A percentile compares a stretch with the other conserved stretches of the same genome.
phyloP scores from a whole-genome alignment of 176 grass and related monocot genomes.

The Aegilops sharonensis region DNA sequence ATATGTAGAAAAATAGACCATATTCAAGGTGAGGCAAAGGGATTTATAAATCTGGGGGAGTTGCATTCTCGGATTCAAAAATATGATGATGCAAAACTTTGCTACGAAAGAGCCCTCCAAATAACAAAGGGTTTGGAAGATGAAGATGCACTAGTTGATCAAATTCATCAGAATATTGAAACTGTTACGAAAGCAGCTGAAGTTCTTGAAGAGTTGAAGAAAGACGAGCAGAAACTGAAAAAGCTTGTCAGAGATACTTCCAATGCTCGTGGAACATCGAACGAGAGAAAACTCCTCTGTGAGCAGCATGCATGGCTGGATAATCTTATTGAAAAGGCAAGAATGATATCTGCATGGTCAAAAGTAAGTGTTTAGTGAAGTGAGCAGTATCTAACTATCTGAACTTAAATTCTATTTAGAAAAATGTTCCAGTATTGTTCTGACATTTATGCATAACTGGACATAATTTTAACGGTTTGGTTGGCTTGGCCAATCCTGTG shows the following conservation, averaged over 20 bases:
- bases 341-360: constrained; percentile 67
- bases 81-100: constrained; percentile 65
- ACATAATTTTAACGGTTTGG: neutral
- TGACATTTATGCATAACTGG: constrained; percentile 10
- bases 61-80: constrained; percentile 55
- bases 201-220: constrained; percentile 64
- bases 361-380: constrained; percentile 80
- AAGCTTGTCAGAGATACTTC: constrained; percentile 65
- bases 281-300: constrained; percentile 81
- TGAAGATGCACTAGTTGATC: constrained; percentile 63
- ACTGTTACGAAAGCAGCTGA: constrained; percentile 63
- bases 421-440: neutral
- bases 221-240: constrained; percentile 78
- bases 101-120: constrained; percentile 64
- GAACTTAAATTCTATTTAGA: neutral
- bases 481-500: neutral
- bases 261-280: constrained; percentile 56
- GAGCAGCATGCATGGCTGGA: constrained; percentile 64
- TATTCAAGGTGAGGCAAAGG: constrained; percentile 89
- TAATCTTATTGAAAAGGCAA: constrained; percentile 67
- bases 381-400: neutral
- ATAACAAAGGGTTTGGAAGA: constrained; percentile 69
- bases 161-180: constrained; percentile 74
- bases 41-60: constrained; percentile 86
- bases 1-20: constrained; percentile 83